A percentile compares a stretch with the other conserved stretches of the same genome.
phyloP scores from a whole-genome alignment of 139 green algal genomes.

The Ettlia oleoabundans region DNA sequence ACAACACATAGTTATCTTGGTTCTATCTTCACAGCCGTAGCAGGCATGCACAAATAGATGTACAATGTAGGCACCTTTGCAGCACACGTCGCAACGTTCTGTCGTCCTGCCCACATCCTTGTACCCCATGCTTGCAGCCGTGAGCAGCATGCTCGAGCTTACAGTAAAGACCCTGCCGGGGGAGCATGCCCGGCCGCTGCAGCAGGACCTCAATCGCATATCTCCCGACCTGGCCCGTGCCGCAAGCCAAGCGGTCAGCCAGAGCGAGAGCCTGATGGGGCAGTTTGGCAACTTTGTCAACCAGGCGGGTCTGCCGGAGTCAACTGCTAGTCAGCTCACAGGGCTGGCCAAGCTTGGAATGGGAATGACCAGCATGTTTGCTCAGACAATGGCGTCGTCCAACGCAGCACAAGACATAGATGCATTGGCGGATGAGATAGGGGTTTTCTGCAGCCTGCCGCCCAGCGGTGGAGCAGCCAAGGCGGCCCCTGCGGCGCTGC shows the following conservation, averaged over 20 bases:
- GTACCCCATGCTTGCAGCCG: not conserved
- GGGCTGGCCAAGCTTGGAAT: slow-evolving; percentile 23
- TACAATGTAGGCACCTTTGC: too few species aligned
- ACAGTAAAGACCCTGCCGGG: slow-evolving; percentile 77
- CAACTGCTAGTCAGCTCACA: slow-evolving; percentile 1
- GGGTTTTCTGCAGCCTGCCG: slow-evolving; percentile 31
- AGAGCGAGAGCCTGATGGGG: slow-evolving; percentile 47
- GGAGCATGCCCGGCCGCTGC: slow-evolving; percentile 84
- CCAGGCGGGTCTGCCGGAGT: slow-evolving; percentile 28
- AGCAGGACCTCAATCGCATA: slow-evolving; percentile 63
- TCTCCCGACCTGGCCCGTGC: slow-evolving; percentile 41
- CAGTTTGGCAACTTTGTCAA: slow-evolving; percentile 37
- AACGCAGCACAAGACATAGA: slow-evolving; percentile 33
- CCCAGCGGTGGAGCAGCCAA: not conserved
- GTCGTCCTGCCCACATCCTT: too few species aligned
- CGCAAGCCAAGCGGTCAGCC: slow-evolving; percentile 19
- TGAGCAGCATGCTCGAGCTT: slow-evolving; percentile 69
- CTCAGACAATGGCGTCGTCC: slow-evolving; percentile 6
- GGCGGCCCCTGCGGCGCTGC: slow-evolving; percentile 13
- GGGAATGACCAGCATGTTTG: slow-evolving; percentile 22
- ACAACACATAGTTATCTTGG: too few species aligned
- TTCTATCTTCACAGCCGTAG: too few species aligned
- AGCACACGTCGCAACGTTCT: too few species aligned
- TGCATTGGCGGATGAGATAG: slow-evolving; percentile 43
- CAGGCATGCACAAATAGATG: too few species aligned